Evolutionary conservation across 208 protist species (phyloP).

Genomic region (Sergeia podlipaevii): DNA sequence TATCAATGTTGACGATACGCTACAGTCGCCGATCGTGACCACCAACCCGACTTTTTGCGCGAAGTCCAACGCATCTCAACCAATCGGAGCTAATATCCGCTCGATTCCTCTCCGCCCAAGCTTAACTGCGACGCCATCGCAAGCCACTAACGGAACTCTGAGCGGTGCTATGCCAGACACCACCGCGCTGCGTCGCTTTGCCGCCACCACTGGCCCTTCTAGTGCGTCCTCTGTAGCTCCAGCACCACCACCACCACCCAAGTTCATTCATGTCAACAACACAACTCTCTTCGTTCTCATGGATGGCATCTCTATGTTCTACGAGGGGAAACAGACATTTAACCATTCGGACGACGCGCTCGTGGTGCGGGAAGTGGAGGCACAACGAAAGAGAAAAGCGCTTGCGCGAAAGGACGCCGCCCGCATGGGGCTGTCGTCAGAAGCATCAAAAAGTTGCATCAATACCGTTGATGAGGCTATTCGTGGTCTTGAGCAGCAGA

Average conservation of each 20-base stretch:
- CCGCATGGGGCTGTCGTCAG: not conserved
- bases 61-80: not conserved
- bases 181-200: not conserved
- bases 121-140: too few relatives aligned
- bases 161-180: not conserved
- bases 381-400: constrained; percentile 4
- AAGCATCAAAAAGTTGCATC: constrained; percentile 8
- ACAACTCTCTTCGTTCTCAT: constrained; percentile 88
- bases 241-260: constrained; percentile 8
- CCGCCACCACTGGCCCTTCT: not conserved
- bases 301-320: constrained; percentile 86
- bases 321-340: constrained; percentile 71
- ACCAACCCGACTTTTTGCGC: constrained; percentile 15
- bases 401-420: not conserved
- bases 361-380: constrained; percentile 14
- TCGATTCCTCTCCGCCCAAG: too few relatives aligned
- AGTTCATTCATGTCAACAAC: constrained; percentile 88
- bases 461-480: constrained; percentile 80
- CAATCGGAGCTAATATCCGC: not conserved
- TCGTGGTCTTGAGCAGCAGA: constrained; percentile 59
- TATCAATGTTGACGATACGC: constrained; percentile 74
- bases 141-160: too few relatives aligned
- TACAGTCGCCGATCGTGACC: constrained; percentile 71
- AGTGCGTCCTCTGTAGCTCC: not conserved
- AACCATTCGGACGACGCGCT: constrained; percentile 50